phyloP scores from a whole-genome alignment of 1,284 basidiomycete genomes.

The Termitomyces sp. region DNA sequence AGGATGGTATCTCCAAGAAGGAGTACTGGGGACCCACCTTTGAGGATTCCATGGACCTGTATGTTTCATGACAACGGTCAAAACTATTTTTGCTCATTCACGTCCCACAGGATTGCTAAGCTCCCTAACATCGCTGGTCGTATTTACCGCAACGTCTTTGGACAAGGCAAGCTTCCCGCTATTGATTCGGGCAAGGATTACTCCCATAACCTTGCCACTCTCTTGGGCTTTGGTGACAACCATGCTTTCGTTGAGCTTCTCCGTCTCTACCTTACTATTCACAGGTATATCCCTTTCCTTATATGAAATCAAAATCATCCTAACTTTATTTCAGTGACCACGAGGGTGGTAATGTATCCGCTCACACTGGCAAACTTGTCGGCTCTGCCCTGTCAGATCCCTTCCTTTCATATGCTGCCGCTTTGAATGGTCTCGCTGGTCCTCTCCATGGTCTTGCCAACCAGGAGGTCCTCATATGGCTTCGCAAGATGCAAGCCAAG shows the following conservation, averaged over 20 bases:
- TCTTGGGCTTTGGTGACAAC: constrained; percentile 92
- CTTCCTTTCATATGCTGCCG: constrained; percentile 92
- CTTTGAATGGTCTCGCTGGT: constrained; percentile 94
- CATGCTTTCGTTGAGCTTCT: constrained; percentile 90
- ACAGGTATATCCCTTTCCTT: constrained; percentile 47
- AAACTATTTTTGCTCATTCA: constrained; percentile 3
- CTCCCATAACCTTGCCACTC: constrained; percentile 86
- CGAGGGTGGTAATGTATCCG: constrained; percentile 98
- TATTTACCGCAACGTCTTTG: constrained; percentile 94
- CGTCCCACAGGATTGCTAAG: constrained; percentile 76
- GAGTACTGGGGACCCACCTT: constrained; percentile 97
- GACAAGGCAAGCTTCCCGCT: constrained; percentile 83
- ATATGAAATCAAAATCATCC: background rate
- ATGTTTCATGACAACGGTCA: constrained; percentile 22
- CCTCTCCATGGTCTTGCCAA: constrained; percentile 97
- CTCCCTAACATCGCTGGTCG: constrained; percentile 95
- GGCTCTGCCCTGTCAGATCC: constrained; percentile 98
- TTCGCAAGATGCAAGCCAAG: constrained; percentile 83
- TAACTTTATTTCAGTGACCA: constrained; percentile 63
- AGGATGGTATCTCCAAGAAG: constrained; percentile 88
- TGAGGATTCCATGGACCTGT: constrained; percentile 97
- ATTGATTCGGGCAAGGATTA: constrained; percentile 90
- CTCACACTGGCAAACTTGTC: constrained; percentile 94
- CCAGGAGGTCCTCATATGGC: constrained; percentile 91
- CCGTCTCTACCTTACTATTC: constrained; percentile 96